Evolutionary conservation across 345 rosid species (phyloP), one percentile per base, ranked within the genome.

Genomic region (Passiflora organensis): DNA sequence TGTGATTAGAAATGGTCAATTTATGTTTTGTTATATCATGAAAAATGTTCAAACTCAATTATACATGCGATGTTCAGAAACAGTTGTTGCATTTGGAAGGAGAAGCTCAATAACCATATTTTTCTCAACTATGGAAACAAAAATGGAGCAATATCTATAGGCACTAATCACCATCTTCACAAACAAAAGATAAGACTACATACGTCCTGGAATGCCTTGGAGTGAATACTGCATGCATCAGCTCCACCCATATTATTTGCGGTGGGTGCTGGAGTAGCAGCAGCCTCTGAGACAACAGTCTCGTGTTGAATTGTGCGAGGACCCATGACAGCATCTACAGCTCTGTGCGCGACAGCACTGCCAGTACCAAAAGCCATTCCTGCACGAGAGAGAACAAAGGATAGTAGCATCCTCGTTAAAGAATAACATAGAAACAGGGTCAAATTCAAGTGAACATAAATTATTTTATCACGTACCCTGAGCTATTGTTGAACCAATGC

Each of bases 291-390:
- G 58, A 45, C 85, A 28, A 75, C 86, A 52, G 69, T 58, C 71
- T 93, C 97, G 32, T 86, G 96, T 10, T 86, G 91, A 68, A 93
- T 82, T 44, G 95, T 83, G 47, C 99, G 86, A 42, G 96, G 97
- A 15, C 99, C 99, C 80, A 93, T 22, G 55, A 89, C 85, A 10
- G 97, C 80, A 78, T 93, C 97, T 5, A 82, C 95, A 59, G 99
- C 99, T 60, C 97, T 80, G 63, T 86, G 99, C 39, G 99, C 97
- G 50, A 93, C 67, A 0, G 91, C 97, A 71, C 91, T 89, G 66
- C 96, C 99, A 58, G 91, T 85, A 5, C 97, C 99, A 67, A 84
- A 86, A 66, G 99, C 99, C 97, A 89, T 54, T 36, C 97, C 99
- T 93, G 75, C 1, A 32, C 43, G 20, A 50, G 43, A 8, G 38